Evolutionary conservation across 169 alveolate genomes (phyloP), one percentile per base, ranked within the genome.

Genomic region (Eimeria necatrix): DNA sequence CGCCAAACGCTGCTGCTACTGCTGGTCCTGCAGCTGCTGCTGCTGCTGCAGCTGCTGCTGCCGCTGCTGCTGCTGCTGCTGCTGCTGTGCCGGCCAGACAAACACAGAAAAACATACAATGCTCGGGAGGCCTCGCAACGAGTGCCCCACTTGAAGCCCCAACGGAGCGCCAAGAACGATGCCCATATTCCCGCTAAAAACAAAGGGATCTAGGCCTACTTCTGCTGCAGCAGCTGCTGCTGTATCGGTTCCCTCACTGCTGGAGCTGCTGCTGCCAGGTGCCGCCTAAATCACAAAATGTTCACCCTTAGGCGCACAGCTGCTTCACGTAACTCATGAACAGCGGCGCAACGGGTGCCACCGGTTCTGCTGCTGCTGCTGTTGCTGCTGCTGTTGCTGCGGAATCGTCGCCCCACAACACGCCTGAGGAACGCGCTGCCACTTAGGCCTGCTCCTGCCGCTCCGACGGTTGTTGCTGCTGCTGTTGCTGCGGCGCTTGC

Each of bases 401-500:
- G 5, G 84, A 32, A 2, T 22, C n/a, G 46, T 26, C 16, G 18
- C 74, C 26, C 24, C 18, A 64, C 22, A 64, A 18, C 41, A 32
- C 41, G 41, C 2, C 41, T 32, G 41, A 32, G 41, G 41, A 32
- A 32, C 41, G 41, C 41, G 41, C 70, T 59, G 70, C 18, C n/a
- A n/a, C 70, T 59, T 59, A n/a, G 24, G 12, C 6, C 70, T 59
- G 49, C 84, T 73, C 53, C 84, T 73, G 84, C 53, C 12, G 53
- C 84, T 26, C 9, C 49, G 18, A 10, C 22, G 49, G 84, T 8
- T 0, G 9, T 51, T 73, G 53, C 84, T 73, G 22, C 84, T 2
- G n/a, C 56, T 73, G 84, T n/a, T 78, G 9, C 68, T 78, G 68
- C 88, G 32, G 88, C 60, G 48, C 68, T 64, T n/a, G 88, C 88